Conservation (phyloP, 208 protist genomes). For the Leishmania tropica region DNA sequence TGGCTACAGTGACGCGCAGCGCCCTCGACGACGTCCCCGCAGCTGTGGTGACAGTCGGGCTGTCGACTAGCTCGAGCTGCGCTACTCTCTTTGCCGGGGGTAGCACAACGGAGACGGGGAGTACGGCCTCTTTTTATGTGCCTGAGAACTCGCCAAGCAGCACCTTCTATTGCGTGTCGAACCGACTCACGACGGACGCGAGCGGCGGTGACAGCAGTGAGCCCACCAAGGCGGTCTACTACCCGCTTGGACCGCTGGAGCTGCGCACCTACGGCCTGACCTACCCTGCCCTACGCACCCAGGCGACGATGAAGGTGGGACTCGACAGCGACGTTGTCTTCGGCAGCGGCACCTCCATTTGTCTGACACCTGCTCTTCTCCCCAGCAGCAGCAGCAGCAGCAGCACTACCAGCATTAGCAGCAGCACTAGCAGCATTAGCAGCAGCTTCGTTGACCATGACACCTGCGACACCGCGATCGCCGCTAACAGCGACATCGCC, state of each 20-base stretch:
- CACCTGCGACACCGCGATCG: conserved; percentile 21
- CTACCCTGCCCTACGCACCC: conserved; percentile 46
- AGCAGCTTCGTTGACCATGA: conserved; percentile 2
- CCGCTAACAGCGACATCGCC: conserved; percentile 7
- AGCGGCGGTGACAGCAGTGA: conserved; percentile 19
- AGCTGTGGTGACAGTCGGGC: conserved; percentile 51
- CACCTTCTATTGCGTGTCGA: conserved; percentile 59
- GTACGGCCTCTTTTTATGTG: conserved; percentile 41
- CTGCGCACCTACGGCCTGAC: conserved; percentile 46
- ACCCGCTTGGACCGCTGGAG: conserved; percentile 34
- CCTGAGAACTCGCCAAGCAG: conserved; percentile 33
- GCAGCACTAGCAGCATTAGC: background rate
- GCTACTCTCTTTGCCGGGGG: conserved; percentile 28
- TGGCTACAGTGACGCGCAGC: conserved; percentile 43
- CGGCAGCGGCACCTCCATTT: conserved; percentile 36
- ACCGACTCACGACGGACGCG: conserved; percentile 28
- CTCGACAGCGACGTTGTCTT: conserved; percentile 53
- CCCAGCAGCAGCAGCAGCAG: background rate
- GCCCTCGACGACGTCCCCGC: conserved; percentile 7
- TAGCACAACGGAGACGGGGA: conserved; percentile 33
- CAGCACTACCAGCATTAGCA: background rate
- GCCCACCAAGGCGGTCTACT: conserved; percentile 30
- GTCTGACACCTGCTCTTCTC: conserved; percentile 21
- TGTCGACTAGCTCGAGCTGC: conserved; percentile 43
- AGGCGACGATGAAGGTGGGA: conserved; percentile 26